These are phyloP conservation scores for Mycosphaerella arachidis DNA, from an alignment of 2,329 filamentous ascomycete genomes.

Conservation along the genomic window DNA sequence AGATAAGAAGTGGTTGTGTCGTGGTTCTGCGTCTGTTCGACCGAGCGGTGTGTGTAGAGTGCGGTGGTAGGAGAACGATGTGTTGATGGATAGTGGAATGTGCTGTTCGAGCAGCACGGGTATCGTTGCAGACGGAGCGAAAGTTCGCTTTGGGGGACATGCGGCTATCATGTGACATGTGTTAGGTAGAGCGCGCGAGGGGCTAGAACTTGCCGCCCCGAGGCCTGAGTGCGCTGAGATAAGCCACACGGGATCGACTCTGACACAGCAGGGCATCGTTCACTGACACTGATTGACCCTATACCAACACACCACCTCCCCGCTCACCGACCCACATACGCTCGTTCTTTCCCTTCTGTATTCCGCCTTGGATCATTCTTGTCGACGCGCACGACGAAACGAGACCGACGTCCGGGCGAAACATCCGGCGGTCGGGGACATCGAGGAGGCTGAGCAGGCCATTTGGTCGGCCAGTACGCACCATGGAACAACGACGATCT, in stretches of 20 bases:
- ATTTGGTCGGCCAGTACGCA: conserved; percentile 16
- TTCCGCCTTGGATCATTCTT: not conserved
- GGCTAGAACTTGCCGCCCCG: too few relatives aligned
- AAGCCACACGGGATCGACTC: not conserved
- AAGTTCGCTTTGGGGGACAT: too few relatives aligned
- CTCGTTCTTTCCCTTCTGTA: not conserved
- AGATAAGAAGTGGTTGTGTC: too few relatives aligned
- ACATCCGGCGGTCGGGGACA: conserved; percentile 9
- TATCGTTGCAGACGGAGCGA: not conserved
- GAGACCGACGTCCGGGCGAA: not conserved
- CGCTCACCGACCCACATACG: not conserved
- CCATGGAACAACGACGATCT: conserved; percentile 25
- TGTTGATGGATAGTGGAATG: too few relatives aligned
- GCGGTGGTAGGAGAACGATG: too few relatives aligned
- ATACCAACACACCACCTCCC: not conserved
- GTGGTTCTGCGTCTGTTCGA: too few relatives aligned
- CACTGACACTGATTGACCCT: not conserved
- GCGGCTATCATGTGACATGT: too few relatives aligned
- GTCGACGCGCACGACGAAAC: not conserved
- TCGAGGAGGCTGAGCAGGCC: conserved; percentile 22
- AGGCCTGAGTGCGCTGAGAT: too few relatives aligned
- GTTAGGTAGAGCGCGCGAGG: too few relatives aligned
- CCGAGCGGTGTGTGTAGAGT: too few relatives aligned
- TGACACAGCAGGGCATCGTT: not conserved
- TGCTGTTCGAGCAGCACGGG: too few relatives aligned